phyloP scores from a whole-genome alignment of 768 basidiomycete genomes.

The Rhizopogon sp. region DNA sequence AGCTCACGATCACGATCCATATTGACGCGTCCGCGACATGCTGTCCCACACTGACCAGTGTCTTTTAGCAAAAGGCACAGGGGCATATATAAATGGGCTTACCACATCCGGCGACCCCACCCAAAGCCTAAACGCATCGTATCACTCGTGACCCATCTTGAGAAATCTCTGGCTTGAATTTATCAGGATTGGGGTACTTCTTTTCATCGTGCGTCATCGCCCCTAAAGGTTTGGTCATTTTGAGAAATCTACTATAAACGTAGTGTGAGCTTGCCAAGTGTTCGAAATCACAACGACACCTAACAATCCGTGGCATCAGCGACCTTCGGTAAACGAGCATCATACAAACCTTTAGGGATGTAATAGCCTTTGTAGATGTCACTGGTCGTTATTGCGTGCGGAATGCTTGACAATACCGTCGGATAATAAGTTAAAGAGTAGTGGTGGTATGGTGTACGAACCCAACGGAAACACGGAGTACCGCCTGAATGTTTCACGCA shows the following conservation, averaged over 20 bases:
- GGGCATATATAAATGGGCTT: background rate
- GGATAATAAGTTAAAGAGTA: background rate
- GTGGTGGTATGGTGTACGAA: background rate
- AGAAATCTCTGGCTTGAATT: slow-evolving; percentile 30
- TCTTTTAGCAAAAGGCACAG: too few species aligned
- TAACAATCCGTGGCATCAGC: background rate
- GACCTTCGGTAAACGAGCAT: too few species aligned
- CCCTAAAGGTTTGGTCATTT: slow-evolving; percentile 6
- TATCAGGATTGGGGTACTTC: slow-evolving; percentile 13
- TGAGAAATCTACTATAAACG: background rate
- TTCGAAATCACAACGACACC: background rate
- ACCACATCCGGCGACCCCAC: slow-evolving; percentile 1
- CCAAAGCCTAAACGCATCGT: background rate
- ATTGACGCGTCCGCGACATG: background rate
- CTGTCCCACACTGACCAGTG: background rate
- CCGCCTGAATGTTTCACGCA: background rate
- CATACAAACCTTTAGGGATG: slow-evolving; percentile 38
- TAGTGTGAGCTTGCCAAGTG: background rate
- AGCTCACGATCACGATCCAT: background rate
- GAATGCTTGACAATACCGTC: slow-evolving; percentile 5
- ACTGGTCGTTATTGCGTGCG: slow-evolving; percentile 25
- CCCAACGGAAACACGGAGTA: background rate
- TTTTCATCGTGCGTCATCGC: slow-evolving; percentile 9
- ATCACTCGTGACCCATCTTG: slow-evolving; percentile 4
- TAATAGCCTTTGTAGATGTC: slow-evolving; percentile 37